Percentiles rank a stretch among this genome's conserved stretches.
Evolutionary conservation across 345 rosid genomes (phyloP).

Genomic region (Dipteronia dyeriana): DNA sequence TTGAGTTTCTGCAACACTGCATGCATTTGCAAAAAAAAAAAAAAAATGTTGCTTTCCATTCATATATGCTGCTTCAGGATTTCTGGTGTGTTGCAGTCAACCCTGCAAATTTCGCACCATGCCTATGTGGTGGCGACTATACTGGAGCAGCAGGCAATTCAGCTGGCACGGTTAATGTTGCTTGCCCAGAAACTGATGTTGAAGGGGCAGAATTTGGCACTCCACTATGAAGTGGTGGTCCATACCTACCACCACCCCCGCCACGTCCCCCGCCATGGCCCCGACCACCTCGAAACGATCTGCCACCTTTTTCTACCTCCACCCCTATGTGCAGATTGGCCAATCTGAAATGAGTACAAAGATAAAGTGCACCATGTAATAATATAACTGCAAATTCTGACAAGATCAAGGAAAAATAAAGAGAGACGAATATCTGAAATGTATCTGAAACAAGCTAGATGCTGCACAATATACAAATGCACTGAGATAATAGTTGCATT

Average conservation of each 20-base stretch:
- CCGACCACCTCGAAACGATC: conserved; percentile 24
- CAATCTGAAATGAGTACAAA: conserved; percentile 28
- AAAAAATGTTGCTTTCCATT: conserved; percentile 47
- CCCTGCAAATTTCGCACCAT: conserved; percentile 48
- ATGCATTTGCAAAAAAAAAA: conserved; percentile 20
- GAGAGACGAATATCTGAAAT: background rate
- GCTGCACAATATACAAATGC: background rate
- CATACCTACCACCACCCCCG: too few species aligned
- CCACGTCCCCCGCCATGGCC: conserved; percentile 1
- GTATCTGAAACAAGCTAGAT: background rate
- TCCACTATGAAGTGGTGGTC: conserved; percentile 9
- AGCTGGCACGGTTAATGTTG: conserved; percentile 6
- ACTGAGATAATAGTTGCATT: background rate
- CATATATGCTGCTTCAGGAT: conserved; percentile 41
- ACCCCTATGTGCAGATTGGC: conserved; percentile 31
- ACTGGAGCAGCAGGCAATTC: conserved; percentile 28
- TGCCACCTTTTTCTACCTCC: conserved; percentile 33
- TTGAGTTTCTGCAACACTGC: conserved; percentile 29
- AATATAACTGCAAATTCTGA: conserved; percentile 10
- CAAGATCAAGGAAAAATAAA: background rate
- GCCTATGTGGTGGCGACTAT: conserved; percentile 34
- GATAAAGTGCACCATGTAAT: conserved; percentile 19
- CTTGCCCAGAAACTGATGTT: conserved; percentile 23
- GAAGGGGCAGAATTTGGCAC: conserved; percentile 18
- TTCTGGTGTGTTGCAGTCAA: conserved; percentile 42